Base-by-base conservation (phyloP, 169 alveolate genomes). In the Ichthyophthirius multifiliis region DNA sequence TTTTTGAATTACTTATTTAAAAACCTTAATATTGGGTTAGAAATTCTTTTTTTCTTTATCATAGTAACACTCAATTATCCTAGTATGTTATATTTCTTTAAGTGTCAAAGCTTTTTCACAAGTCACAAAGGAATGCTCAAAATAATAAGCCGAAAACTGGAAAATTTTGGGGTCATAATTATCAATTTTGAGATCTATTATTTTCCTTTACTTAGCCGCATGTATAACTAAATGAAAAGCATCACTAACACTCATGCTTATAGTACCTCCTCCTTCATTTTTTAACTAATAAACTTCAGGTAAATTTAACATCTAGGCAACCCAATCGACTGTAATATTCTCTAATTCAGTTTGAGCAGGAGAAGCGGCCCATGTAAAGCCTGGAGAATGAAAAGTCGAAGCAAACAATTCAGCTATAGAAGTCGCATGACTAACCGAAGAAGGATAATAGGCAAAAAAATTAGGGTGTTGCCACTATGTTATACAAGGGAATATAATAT, bases 291-390 rank as follows among this genome's bases (percentile, higher is more conserved):
- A 81, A 34, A 47, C 23, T 1, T 15, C 41, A 3, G 86, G 86
- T 0, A 81, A 41, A 30, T 73, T 41, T 2, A 81, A 43, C n/a
- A 64, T 55, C 20, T 81, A 16, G 2, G 76, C 86, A 2, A 81
- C 27, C 86, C 86, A 81, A 81, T 81, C 86, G 4, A 67, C 65
- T 9, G 73, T 82, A 5, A 81, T 74, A 30, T 81, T 71, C 43
- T 81, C 86, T 30, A 81, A 41, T 73, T 81, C 86, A 3, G 86
- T 81, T 39, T 81, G 71, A 12, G 86, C 76, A 1, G 86, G 86
- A 47, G 82, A 71, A 2, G 75, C 76, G 13, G 35, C 35, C 76
- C 80, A 81, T 30, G 62, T 31, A 74, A 81, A 81, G 15, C 77
- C 86, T 37, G 86, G 86, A 15, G 82, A 41, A 2, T 76, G 64